Evolutionary conservation across 2,329 filamentous ascomycete species (phyloP).

Genomic region (Claviceps africana): DNA sequence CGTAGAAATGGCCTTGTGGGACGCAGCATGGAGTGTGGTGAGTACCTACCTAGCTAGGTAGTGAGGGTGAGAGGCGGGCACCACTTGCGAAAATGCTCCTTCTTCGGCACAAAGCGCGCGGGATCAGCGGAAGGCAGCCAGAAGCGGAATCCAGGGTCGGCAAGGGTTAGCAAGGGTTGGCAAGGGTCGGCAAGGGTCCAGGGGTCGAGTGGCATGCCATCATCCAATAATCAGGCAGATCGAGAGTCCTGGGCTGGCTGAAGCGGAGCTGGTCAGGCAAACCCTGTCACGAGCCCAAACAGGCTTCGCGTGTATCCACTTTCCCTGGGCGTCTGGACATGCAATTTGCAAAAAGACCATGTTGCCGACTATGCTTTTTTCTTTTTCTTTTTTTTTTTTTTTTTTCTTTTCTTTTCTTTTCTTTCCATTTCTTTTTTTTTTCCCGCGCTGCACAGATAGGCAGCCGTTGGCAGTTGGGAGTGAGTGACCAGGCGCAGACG

Average conservation of each 20-base stretch:
- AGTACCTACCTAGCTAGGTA: too few relatives aligned
- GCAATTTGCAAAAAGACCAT: background rate
- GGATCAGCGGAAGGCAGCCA: background rate
- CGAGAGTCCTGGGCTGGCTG: constrained; percentile 6
- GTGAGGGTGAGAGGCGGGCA: background rate
- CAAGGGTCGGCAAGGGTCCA: constrained; percentile 10
- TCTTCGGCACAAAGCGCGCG: background rate
- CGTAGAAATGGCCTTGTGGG: background rate
- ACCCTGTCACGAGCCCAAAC: background rate
- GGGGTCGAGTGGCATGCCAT: constrained; percentile 5
- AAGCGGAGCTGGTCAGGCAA: background rate
- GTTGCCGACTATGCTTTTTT: background rate
- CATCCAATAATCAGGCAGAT: constrained; percentile 25
- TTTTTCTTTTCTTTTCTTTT: constrained; percentile 7
- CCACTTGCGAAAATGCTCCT: background rate
- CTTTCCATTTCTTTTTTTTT: too few relatives aligned
- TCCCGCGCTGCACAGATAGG: too few relatives aligned
- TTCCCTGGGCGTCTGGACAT: background rate
- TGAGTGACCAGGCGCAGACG: too few relatives aligned
- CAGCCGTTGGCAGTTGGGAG: too few relatives aligned
- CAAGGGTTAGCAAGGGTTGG: too few relatives aligned
- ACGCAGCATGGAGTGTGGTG: too few relatives aligned
- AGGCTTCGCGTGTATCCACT: background rate
- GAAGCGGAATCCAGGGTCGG: constrained; percentile 15
- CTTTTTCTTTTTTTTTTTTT: background rate